Evolutionary conservation across 805 yeast species (phyloP), one percentile per base, ranked within the genome.

Genomic region (Candida glaebosa): DNA sequence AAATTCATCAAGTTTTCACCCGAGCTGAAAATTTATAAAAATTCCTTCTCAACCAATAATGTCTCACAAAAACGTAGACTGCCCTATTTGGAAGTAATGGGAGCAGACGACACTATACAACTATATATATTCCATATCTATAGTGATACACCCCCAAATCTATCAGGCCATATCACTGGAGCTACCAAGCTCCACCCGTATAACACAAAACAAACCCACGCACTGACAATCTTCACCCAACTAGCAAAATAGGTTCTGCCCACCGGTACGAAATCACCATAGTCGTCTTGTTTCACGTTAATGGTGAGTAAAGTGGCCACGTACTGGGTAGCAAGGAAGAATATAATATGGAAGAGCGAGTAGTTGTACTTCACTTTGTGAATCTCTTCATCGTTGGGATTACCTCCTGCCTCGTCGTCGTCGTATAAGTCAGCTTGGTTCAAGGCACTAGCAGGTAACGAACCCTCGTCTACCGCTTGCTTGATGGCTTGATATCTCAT

Each of bases 401-500:
- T 69, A 10, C 65, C 76, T 31, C 63, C 69, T 32, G 63, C 68
- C 5, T 61, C 66, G 20, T 71, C 73, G 46, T 61, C 66, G 20
- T 71, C 73, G 46, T 70, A 72, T 31, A 81, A 67, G 74, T 87
- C 85, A 22, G 77, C 63, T 39, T 91, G 96, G 38, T 75, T 74
- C 22, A 93, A 71, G 0, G 97, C 99, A 50, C 95, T 83, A 50
- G 84, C 95, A 0, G 99, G 99, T 43, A 93, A 71, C 3, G 96
- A 81, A 0, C 99, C 99, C 54, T 87, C 95, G 42, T 86, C 90
- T n/a, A 93, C 96, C 0, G 99, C 99, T 56, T 89, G 93, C 50
- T 83, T 78, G 31, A 93, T 78, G 1, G 97, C 96, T 55, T 87
- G 89, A 46, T 82, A 74, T 47, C 99, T 73, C 83, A 89, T 78